Evolutionary conservation across 139 green algal species (phyloP).

Genomic region (Chlamydomonas asymmetrica): DNA sequence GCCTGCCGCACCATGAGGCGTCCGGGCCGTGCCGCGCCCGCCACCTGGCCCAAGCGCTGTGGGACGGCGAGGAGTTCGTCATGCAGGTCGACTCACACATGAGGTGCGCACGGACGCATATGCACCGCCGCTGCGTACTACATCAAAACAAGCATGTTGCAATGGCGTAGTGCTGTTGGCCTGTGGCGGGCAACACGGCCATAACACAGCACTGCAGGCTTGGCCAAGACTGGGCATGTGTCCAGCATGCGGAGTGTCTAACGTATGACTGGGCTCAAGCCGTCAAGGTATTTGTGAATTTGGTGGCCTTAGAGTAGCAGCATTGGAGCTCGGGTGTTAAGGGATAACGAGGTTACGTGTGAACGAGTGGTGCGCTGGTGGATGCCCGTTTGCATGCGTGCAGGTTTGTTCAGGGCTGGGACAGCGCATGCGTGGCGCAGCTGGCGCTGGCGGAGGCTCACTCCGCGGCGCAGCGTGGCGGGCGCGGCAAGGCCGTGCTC

Average conservation of each 20-base stretch:
- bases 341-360: not conserved
- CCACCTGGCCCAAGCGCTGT: conserved; percentile 60
- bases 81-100: conserved; percentile 83
- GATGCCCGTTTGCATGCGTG: not conserved
- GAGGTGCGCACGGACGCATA: conserved; percentile 34
- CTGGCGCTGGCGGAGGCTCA: conserved; percentile 39
- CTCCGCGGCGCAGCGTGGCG: not conserved
- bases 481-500: conserved; percentile 48
- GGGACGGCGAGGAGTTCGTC: conserved; percentile 69
- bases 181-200: not conserved
- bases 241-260: no score
- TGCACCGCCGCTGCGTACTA: not conserved
- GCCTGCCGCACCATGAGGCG: conserved; percentile 48
- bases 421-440: conserved; percentile 41
- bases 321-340: no score
- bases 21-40: conserved; percentile 72
- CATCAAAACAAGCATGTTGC: not conserved
- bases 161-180: no score
- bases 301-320: no score
- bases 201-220: not conserved
- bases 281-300: no score
- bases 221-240: not conserved
- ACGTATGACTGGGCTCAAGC: no score
- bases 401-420: conserved; percentile 56
- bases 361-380: no score